Percentiles rank a stretch among this genome's conserved stretches.
phyloP scores from a whole-genome alignment of 139 green algal genomes.

The Volvox africanus region DNA sequence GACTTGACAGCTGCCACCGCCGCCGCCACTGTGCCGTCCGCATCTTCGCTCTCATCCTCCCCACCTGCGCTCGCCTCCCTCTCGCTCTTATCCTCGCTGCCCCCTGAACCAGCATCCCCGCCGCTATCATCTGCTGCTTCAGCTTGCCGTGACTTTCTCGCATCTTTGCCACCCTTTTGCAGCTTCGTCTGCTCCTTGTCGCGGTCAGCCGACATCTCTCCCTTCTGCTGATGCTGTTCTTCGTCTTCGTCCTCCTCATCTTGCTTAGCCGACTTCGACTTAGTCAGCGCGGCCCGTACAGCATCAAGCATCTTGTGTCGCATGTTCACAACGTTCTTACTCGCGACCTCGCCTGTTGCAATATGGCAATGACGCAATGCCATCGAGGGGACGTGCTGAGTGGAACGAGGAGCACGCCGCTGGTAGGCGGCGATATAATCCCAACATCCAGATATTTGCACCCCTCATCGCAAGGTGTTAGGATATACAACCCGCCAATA shows the following conservation, averaged over 20 bases:
- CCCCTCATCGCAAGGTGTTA: too few relatives aligned
- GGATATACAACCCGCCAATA: too few relatives aligned
- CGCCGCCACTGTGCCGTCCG: not conserved
- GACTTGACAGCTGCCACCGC: not conserved
- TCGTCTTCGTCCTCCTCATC: not conserved
- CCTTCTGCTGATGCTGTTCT: not conserved
- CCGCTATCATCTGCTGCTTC: not conserved
- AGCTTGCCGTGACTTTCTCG: not conserved
- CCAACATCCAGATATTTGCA: too few relatives aligned
- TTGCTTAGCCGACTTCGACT: not conserved
- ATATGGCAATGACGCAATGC: too few relatives aligned
- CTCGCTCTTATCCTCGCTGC: not conserved
- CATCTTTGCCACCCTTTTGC: not conserved
- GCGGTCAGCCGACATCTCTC: not conserved
- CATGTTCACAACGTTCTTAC: conserved; percentile 53
- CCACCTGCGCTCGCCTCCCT: not conserved
- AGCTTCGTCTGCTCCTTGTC: not conserved
- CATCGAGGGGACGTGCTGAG: too few relatives aligned
- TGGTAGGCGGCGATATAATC: too few relatives aligned
- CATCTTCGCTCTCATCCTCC: conserved; percentile 1
- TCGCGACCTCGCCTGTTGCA: conserved; percentile 47
- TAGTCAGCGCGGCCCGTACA: conserved; percentile 1
- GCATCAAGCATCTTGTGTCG: conserved; percentile 44
- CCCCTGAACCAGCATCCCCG: not conserved
- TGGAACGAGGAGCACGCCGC: too few relatives aligned